Percentiles rank a stretch among this genome's conserved stretches.
Evolutionary conservation across 768 basidiomycete genomes (phyloP).

Genomic region (Leccinellum luteum): DNA sequence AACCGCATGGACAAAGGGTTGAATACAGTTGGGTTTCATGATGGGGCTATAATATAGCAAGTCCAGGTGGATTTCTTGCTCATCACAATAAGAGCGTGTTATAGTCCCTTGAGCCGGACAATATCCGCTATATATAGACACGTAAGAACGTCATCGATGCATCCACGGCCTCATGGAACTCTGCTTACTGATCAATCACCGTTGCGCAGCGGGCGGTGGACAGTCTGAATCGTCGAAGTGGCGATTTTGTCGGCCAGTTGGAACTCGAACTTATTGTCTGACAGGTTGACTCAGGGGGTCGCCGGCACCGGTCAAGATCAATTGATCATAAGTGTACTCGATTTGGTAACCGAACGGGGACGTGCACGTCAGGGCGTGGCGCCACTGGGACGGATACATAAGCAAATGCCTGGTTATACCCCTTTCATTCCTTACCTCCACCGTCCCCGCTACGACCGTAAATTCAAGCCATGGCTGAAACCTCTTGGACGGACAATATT

Average conservation of each 20-base stretch:
- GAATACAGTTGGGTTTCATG: background rate
- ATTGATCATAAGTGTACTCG: background rate
- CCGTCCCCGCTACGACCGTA: background rate
- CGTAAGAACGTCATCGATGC: slow-evolving; percentile 44
- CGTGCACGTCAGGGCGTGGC: slow-evolving; percentile 22
- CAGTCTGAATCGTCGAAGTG: background rate
- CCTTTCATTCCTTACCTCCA: slow-evolving; percentile 21
- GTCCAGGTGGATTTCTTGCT: background rate
- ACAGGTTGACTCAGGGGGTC: background rate
- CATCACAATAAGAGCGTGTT: background rate
- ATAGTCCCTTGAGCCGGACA: slow-evolving; percentile 46
- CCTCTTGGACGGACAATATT: slow-evolving; percentile 72
- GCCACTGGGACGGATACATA: slow-evolving; percentile 23
- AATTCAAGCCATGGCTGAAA: slow-evolving; percentile 46
- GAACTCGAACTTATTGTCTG: background rate
- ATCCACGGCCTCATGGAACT: background rate
- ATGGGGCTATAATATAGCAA: background rate
- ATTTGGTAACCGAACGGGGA: slow-evolving; percentile 11
- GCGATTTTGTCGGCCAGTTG: background rate
- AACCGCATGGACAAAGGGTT: background rate
- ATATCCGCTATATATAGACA: slow-evolving; percentile 43
- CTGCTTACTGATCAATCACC: background rate
- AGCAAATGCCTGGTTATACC: slow-evolving; percentile 12
- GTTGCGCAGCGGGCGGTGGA: background rate
- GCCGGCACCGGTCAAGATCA: background rate